Base-by-base conservation (phyloP, 768 basidiomycete species). In the Scleroderma citrinum region DNA sequence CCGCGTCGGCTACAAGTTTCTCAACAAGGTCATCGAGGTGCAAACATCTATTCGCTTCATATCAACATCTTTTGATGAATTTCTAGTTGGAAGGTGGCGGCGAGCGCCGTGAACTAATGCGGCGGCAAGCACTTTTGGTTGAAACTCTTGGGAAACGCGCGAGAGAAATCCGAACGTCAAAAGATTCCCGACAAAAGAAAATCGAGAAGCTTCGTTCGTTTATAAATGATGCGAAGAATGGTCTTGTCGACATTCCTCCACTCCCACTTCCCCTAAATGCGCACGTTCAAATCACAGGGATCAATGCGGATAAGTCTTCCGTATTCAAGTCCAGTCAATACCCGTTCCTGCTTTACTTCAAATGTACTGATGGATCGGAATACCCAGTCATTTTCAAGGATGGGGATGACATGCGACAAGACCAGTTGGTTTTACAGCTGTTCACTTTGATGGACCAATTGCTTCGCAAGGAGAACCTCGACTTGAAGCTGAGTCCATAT, bases 321-420 rank as follows among this genome's bases (percentile, higher is more conserved):
- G 87, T 98, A 31, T 98, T 99, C 79, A 99, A 98, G 65, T 96
- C 93, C 39, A 97, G 93, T 73, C 94, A 1, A 94, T 67, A 85
- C 59, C 96, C 96, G 0, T 76, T 99, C 46, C 75, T 95, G 17
- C 74, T 89, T 57, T 87, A 88, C 66, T 95, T 98, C 67, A 85
- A 90, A 57, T 87, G 88, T 56, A 73, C 82, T 10, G 87, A 91
- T 49, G 85, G 88, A 10, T 77, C 82, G 14, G 89, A 93, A 62
- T 98, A 87, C 65, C 89, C 94, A 0, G 80, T 97, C 45, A 98
- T 99, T 52, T 97, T 98, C 77, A 99, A 98, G 69, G 94, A 97
- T 57, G 96, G 96, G 13, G 96, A 98, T 62, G 96, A 99, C 62
- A 86, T 98, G 77, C 84, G 96, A 20, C 96, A 99, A 66, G 96